These are phyloP conservation scores for Starmerella vaccinii DNA, from an alignment of 805 yeast species.

Conservation along the genomic window DNA sequence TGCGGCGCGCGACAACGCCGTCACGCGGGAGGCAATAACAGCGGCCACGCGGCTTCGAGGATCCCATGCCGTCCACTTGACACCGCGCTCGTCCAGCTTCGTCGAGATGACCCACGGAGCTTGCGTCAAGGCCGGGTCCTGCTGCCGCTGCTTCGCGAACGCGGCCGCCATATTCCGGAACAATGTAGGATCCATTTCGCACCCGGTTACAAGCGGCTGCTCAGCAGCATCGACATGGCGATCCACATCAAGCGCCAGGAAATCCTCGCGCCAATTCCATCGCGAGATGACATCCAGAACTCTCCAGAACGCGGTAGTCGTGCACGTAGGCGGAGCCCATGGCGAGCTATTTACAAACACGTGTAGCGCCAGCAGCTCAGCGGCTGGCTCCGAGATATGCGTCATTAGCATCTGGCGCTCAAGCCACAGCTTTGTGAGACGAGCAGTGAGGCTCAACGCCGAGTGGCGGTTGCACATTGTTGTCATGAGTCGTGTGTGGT, in stretches of 20 bases:
- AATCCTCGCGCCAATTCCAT: slow-evolving; percentile 94
- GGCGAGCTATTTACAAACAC: slow-evolving; percentile 84
- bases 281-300: slow-evolving; percentile 55
- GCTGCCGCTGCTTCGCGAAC: slow-evolving; percentile 57
- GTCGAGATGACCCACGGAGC: slow-evolving; percentile 77
- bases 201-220: slow-evolving; percentile 26
- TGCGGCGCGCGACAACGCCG: slow-evolving; percentile 58
- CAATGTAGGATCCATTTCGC: slow-evolving; percentile 44
- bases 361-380: slow-evolving; percentile 72
- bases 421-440: slow-evolving; percentile 83
- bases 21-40: slow-evolving; percentile 78
- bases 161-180: slow-evolving; percentile 53
- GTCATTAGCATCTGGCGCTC: slow-evolving; percentile 65
- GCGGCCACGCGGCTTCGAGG: slow-evolving; percentile 39
- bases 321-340: slow-evolving; percentile 68
- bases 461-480: slow-evolving; percentile 62
- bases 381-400: slow-evolving; percentile 66
- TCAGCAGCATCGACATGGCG: slow-evolving; percentile 21
- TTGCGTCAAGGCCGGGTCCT: slow-evolving; percentile 72
- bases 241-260: slow-evolving; percentile 62
- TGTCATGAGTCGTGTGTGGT: slow-evolving; percentile 72
- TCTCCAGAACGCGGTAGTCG: slow-evolving; percentile 71
- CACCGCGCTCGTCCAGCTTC: slow-evolving; percentile 77
- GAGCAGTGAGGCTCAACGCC: slow-evolving; percentile 60
- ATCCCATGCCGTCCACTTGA: slow-evolving; percentile 59